Evolutionary conservation across 2,329 filamentous ascomycete species (phyloP).

Genomic region (Calycina herbarum): DNA sequence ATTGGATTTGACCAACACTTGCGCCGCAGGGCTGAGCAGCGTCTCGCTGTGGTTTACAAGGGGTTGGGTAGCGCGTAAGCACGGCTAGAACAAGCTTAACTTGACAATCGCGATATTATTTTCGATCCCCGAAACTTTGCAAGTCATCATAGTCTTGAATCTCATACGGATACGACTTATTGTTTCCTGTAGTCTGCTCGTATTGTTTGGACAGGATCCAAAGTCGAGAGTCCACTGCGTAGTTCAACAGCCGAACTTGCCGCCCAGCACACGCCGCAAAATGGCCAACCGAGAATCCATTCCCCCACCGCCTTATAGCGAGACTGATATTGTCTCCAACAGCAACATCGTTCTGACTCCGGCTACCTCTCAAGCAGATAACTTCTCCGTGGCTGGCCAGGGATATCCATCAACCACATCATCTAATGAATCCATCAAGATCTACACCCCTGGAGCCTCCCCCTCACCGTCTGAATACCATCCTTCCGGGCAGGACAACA

Average conservation of each 20-base stretch:
- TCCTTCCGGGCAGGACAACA: conserved; percentile 20
- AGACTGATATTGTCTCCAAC: conserved; percentile 52
- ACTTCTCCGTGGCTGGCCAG: conserved; percentile 37
- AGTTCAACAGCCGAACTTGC: not conserved
- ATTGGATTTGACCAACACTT: not conserved
- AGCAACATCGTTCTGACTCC: conserved; percentile 29
- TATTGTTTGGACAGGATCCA: not conserved
- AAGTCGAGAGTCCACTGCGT: no score
- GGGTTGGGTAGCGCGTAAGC: not conserved
- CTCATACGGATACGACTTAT: not conserved
- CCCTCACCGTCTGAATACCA: conserved; percentile 26
- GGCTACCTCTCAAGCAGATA: conserved; percentile 38
- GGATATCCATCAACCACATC: conserved; percentile 24
- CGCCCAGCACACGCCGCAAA: not conserved
- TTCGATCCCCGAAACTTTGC: conserved; percentile 2
- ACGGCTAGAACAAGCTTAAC: not conserved
- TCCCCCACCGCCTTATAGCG: conserved; percentile 58
- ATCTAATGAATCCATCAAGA: conserved; percentile 25
- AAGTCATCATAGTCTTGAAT: no score
- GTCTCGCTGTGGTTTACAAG: not conserved
- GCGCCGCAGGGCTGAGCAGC: not conserved
- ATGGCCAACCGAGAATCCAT: conserved; percentile 17
- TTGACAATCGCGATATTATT: not conserved
- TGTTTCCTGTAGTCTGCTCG: not conserved
- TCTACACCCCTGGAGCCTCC: conserved; percentile 33